Conservation (phyloP, 306 rosid species). For the Rosa lucieae region DNA sequence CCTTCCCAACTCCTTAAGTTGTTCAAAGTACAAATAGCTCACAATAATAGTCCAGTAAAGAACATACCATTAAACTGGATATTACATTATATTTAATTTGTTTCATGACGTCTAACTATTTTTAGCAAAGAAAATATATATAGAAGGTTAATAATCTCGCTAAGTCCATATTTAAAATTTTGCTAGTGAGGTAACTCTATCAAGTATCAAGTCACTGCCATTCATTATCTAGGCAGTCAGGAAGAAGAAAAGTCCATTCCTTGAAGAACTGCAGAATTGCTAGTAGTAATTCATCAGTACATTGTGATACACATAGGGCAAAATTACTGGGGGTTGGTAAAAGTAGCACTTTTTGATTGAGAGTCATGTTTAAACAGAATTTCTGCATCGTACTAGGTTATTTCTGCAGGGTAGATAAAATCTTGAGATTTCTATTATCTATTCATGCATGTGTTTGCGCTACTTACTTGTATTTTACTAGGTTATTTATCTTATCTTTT, state of each 20-base stretch:
- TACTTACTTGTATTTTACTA: no score
- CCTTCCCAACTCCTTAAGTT: not conserved
- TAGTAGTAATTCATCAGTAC: no score
- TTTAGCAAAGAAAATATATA: not conserved
- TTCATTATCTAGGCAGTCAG: not conserved
- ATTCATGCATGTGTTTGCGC: not conserved
- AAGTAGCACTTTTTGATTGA: no score
- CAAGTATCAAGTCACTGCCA: constrained; percentile 2
- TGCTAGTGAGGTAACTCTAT: not conserved
- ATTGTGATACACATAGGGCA: no score
- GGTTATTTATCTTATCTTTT: not conserved
- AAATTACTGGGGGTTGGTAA: no score
- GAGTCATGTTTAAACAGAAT: no score
- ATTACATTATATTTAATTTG: not conserved
- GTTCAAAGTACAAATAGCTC: not conserved
- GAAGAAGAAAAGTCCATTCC: not conserved
- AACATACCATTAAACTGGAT: not conserved
- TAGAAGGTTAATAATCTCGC: not conserved
- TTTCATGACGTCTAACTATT: not conserved
- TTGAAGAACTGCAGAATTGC: not conserved
- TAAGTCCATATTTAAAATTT: not conserved
- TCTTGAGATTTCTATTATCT: not conserved
- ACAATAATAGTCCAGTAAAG: not conserved
- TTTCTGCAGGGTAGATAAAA: no score
- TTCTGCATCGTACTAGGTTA: no score